Evolutionary conservation across 2,329 filamentous ascomycete species (phyloP).

Genomic region (Venturia pyrina): DNA sequence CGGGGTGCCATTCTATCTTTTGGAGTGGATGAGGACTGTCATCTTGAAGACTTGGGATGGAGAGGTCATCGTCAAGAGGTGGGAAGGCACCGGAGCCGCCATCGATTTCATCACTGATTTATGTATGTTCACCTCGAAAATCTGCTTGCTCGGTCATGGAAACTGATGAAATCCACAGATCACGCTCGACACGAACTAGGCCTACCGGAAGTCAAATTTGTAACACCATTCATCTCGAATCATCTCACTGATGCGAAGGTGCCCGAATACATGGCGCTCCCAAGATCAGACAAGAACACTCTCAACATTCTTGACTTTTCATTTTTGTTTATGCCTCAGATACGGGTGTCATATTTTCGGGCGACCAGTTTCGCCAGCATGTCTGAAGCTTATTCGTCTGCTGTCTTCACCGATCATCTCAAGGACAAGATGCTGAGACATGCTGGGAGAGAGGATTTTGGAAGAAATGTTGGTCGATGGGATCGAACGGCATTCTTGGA

Average conservation of each 20-base stretch:
- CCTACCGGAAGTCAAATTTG: conserved; percentile 2
- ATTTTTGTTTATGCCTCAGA: conserved; percentile 65
- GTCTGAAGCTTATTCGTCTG: conserved; percentile 61
- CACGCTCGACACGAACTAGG: neutral
- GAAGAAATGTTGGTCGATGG: neutral
- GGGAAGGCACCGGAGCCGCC: conserved; percentile 66
- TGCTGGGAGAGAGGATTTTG: neutral
- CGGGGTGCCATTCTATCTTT: conserved; percentile 18
- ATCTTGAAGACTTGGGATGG: conserved; percentile 77
- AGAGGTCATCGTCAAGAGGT: conserved; percentile 56
- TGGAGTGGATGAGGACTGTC: conserved; percentile 66
- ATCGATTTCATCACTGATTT: conserved; percentile 63
- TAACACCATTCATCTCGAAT: conserved; percentile 3
- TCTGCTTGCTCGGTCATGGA: too few relatives aligned
- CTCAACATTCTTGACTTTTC: conserved; percentile 71
- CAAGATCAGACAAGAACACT: conserved; percentile 42
- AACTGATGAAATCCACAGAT: neutral
- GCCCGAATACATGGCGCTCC: neutral
- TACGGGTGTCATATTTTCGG: conserved; percentile 60
- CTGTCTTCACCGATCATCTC: conserved; percentile 22
- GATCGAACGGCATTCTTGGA: conserved; percentile 1
- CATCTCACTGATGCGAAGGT: neutral
- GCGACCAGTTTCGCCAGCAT: conserved; percentile 81
- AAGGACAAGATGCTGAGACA: conserved; percentile 9
- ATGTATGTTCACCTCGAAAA: conserved; percentile 43